Evolutionary conservation across 2,329 filamentous ascomycete species (phyloP).

Genomic region (Verticillium klebahnii): DNA sequence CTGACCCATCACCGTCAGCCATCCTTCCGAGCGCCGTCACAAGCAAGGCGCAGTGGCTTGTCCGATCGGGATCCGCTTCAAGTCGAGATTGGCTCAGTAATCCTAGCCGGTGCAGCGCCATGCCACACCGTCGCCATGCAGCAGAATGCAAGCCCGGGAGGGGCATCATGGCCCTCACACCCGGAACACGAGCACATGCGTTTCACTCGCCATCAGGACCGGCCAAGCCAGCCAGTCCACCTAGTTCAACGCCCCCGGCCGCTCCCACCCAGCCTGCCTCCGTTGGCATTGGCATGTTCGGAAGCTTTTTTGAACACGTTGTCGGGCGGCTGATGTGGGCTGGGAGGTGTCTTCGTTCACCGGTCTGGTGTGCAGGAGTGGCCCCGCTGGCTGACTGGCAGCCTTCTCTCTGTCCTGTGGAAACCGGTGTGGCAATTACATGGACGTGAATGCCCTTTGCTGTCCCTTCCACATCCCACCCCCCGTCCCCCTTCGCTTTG

Average conservation of each 20-base stretch:
- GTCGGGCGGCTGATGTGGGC: neutral
- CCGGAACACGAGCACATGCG: neutral
- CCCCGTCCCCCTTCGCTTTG: neutral
- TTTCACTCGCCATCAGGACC: neutral
- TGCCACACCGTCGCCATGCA: neutral
- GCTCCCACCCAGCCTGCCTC: neutral
- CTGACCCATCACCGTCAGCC: neutral
- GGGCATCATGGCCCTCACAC: neutral
- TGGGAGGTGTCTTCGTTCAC: neutral
- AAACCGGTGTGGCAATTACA: neutral
- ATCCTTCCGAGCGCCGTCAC: neutral
- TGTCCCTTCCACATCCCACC: neutral
- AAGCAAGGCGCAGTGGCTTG: neutral
- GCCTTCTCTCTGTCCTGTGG: neutral
- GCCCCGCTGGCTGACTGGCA: neutral
- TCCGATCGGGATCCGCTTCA: neutral
- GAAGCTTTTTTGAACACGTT: neutral
- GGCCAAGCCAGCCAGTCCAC: neutral
- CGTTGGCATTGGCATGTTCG: neutral
- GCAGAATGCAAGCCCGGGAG: neutral
- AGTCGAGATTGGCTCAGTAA: neutral
- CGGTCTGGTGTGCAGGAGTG: neutral
- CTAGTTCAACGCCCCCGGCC: neutral
- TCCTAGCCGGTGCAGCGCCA: neutral
- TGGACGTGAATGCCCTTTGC: neutral